Evolutionary conservation across 352 stramenopile genomes (phyloP), one percentile per base, ranked within the genome.

Genomic region (Globisporangium camurandrum): DNA sequence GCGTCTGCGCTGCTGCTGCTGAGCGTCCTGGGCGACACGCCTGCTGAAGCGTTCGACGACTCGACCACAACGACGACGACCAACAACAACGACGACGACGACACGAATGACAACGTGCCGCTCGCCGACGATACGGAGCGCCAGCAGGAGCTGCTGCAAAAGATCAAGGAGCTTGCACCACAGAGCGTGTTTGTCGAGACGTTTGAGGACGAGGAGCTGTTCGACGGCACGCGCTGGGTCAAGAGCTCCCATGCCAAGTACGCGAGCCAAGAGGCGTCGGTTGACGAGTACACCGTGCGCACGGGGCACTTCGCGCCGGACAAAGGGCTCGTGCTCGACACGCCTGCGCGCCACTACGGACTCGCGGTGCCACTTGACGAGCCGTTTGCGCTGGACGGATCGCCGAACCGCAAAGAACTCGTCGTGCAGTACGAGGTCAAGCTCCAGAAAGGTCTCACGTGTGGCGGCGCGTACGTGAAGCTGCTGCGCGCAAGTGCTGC

Each of bases 361-460:
- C 65, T 94, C n/a, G 75, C 66, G 3, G 76, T 86, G 9, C 81
- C 81, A 61, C 57, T 94, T 33, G 69, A 82, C 49, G 56, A 76
- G 54, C 73, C 79, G 19, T 57, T 94, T 36, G 46, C 53, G 16
- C 60, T 94, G 37, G 80, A 94, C 49, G 77, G 74, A n/a, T 81
- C 75, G 28, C 64, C 72, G 5, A 47, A 27, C 20, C 78, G 70
- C 44, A 86, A 95, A 54, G 85, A 96, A 46, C 53, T 98, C 23
- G 76, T 97, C 7, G 66, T 98, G 27, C 93, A 98, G 67, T 98
- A 98, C 66, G 93, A 98, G 57, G 82, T 98, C 47, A 95, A 96
- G 67, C 78, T 97, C 26, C 75, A 92, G 55, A 88, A 96, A 59
- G 84, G 84, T 5, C 62, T 97, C 19, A 83, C 73, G 41, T 98